phyloP scores from a whole-genome alignment of 2,329 filamentous ascomycete genomes.

The Sclerotinia nivalis region DNA sequence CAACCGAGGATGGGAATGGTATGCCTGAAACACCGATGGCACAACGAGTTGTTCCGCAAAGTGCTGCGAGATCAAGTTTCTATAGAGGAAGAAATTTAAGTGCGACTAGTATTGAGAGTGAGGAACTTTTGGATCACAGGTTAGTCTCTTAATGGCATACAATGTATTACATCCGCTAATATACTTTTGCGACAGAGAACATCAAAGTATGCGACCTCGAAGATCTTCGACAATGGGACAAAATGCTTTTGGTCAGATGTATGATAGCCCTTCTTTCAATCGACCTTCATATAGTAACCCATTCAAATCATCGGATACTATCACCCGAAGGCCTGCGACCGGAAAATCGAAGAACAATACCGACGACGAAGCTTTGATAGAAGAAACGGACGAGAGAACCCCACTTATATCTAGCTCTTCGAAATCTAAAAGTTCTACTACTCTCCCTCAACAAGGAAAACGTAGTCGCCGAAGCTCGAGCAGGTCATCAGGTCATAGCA shows the following conservation, averaged over 20 bases:
- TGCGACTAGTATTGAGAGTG: slow-evolving; percentile 84
- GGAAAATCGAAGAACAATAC: slow-evolving; percentile 40
- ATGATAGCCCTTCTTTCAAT: slow-evolving; percentile 41
- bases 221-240: slow-evolving; percentile 53
- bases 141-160: slow-evolving; percentile 42
- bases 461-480: slow-evolving; percentile 39
- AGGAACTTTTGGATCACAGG: slow-evolving; percentile 85
- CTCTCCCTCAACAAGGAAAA: slow-evolving; percentile 28
- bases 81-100: slow-evolving; percentile 65
- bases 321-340: slow-evolving; percentile 33
- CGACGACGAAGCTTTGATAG: slow-evolving; percentile 52
- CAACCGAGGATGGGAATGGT: slow-evolving; percentile 51
- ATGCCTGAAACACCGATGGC: slow-evolving; percentile 40
- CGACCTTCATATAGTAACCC: slow-evolving; percentile 41
- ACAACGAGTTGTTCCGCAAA: slow-evolving; percentile 41
- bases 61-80: slow-evolving; percentile 44
- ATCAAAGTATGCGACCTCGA: slow-evolving; percentile 59
- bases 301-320: slow-evolving; percentile 36
- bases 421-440: slow-evolving; percentile 40
- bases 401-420: slow-evolving; percentile 54
- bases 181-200: slow-evolving; percentile 38
- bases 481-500: slow-evolving; percentile 50
- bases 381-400: slow-evolving; percentile 52
- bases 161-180: slow-evolving; percentile 27
- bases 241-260: slow-evolving; percentile 41